A percentile compares a stretch with the other conserved stretches of the same genome.
These are phyloP conservation scores for Dendrobium huoshanense DNA, from an alignment of 106 monocot genomes.

Conservation along the genomic window DNA sequence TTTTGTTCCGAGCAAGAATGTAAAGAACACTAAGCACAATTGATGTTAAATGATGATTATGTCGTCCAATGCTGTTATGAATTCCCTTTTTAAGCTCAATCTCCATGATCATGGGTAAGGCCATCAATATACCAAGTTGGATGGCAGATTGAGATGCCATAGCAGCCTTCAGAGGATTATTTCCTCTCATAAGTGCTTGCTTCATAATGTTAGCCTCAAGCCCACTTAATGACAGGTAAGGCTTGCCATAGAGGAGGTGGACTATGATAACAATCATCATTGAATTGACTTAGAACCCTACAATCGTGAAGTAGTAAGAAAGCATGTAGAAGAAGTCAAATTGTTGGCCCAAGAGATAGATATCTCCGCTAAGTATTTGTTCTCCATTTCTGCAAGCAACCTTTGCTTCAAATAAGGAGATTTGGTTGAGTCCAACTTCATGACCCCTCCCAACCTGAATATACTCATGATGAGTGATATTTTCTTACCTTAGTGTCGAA, in stretches of 20 bases:
- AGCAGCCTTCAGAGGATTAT: slow-evolving; percentile 49
- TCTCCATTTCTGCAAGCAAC: too few species aligned
- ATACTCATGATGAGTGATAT: slow-evolving; percentile 97
- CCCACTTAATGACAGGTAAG: slow-evolving; percentile 40
- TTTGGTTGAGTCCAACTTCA: slow-evolving; percentile 98
- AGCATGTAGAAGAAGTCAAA: too few species aligned
- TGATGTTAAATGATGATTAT: slow-evolving; percentile 97
- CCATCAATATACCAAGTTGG: too few species aligned
- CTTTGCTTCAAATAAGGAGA: slow-evolving; percentile 91
- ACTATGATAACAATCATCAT: too few species aligned
- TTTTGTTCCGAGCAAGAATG: slow-evolving; percentile 91
- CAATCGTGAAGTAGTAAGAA: too few species aligned
- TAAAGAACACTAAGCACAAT: slow-evolving; percentile 94
- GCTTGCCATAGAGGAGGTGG: too few species aligned
- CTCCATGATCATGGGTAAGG: slow-evolving; percentile 93
- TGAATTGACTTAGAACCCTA: too few species aligned
- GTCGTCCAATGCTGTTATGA: slow-evolving; percentile 79
- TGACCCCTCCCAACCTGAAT: slow-evolving; percentile 97
- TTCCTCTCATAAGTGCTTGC: slow-evolving; percentile 71
- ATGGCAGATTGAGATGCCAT: too few species aligned
- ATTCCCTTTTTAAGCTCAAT: slow-evolving; percentile 87
- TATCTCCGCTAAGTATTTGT: too few species aligned
- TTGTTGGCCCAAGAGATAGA: too few species aligned
- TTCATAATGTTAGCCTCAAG: slow-evolving; percentile 74
- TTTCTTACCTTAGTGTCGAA: slow-evolving; percentile 83